Base-by-base conservation (phyloP, 2,329 filamentous ascomycete genomes). In the Onygenales sp. region DNA sequence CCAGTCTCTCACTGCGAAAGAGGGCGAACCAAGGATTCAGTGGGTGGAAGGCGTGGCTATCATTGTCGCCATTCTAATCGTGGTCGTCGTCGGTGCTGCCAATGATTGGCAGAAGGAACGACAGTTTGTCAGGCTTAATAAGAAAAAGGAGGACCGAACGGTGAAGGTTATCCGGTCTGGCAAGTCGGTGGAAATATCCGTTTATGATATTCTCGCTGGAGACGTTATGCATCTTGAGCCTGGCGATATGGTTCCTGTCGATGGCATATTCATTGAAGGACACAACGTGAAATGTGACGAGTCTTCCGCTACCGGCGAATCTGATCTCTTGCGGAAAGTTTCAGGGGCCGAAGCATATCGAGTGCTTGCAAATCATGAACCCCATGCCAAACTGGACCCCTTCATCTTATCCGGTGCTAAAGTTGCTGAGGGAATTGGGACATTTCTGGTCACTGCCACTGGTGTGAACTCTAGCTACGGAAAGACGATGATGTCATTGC, bases 401-500 rank as follows among this genome's bases (percentile, higher is more conserved):
- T 92, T 92, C 67, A 89, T 92, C 57, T 75, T 91, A 3, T 91
- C 86, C 21, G 87, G 87, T 45, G 85, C 85, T 2, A 89, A 89
- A 60, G 83, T 92, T 9, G 82, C 83, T 0, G 85, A 89, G 62
- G 87, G 87, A 52, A 78, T 89, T 7, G 87, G 88, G 8, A 83
- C 80, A 3, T 91, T 89, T 67, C 67, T 92, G 52, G 86, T 90
- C 52, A 89, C 86, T 1, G 81, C 86, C 4, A 83, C 85, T 14
- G 87, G 87, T 58, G 77, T 85, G 38, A 79, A 91, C 66, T 88
- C 86, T 0, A 86, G 81, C 35, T 84, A 87, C 62, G 87, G 87
- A 53, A 87, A 87, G 62, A 89, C 84, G 2, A 79, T 91, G 72
- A 85, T 91, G 79, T 87, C 86, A 39, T 72, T 92, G 9, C 82